Base-by-base conservation (phyloP, 768 basidiomycete species). In the Dentipellis fragilis region DNA sequence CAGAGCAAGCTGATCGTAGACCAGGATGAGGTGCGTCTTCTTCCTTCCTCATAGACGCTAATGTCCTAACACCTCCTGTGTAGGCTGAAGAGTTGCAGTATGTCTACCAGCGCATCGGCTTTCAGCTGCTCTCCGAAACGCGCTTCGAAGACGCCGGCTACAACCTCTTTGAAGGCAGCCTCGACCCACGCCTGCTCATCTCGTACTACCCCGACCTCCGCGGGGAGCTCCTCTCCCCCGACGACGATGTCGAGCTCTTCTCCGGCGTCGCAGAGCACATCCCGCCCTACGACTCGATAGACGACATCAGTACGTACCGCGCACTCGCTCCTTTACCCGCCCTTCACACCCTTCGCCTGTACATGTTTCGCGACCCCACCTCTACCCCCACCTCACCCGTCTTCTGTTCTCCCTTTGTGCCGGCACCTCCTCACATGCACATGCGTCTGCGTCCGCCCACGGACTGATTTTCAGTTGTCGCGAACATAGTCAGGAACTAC, bases 401-500 rank as follows among this genome's bases (percentile, higher is more conserved):
- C 57, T 61, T 59, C 60, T 46, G 57, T 58, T 59, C 57, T 55
- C 57, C 59, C 64, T 51, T 57, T 49, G 57, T 49, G 63, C 63
- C 60, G 52, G 29, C 29, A 29, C 29, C 58, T 63, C 60, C 59
- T 61, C 48, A 60, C 54, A 51, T 58, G 29, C 29, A 29, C 29
- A 3, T 29, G 29, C 29, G 29, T n/a, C 64, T 50, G 57, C 45
- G 74, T 68, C 72, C 72, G 70, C 73, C 62, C 59, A 68, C 76
- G 78, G 76, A 83, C 85, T 88, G 81, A 87, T 74, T 58, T 72
- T 65, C 74, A 93, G 93, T 93, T 80, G 79, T 79, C 70, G 79
- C 76, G 64, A 90, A 92, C 78, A 74, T 94, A 88, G 89, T 91
- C 77, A 79, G 81, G 76, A 93, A 93, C 66, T 93, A 94, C 68